phyloP scores from a whole-genome alignment of 805 yeast genomes.

The Hagleromyces aurorensis region DNA sequence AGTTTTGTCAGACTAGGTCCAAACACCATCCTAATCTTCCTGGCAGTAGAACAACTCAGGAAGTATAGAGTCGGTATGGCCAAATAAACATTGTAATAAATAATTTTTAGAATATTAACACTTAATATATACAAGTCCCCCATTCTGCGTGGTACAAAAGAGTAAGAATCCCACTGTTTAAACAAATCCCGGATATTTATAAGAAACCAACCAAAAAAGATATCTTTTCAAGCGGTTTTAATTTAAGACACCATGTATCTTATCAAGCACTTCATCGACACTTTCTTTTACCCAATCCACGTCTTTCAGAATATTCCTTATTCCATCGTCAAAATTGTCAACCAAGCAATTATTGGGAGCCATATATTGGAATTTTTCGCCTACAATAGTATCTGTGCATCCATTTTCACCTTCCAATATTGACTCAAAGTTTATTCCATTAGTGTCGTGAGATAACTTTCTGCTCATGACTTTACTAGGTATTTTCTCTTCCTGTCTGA shows the following conservation, averaged over 20 bases:
- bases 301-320: constrained; percentile 20
- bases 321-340: constrained; percentile 4
- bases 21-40: constrained; percentile 60
- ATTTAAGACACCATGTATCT: constrained; percentile 26
- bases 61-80: constrained; percentile 44
- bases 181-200: no score
- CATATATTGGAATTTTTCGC: not conserved
- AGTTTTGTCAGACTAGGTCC: constrained; percentile 83
- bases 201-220: not conserved
- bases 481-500: no score
- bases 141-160: not conserved
- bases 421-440: no score
- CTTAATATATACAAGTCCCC: not conserved
- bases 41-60: constrained; percentile 61
- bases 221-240: constrained; percentile 2
- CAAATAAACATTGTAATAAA: constrained; percentile 3
- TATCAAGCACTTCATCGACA: constrained; percentile 30
- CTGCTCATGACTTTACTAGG: no score
- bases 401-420: not conserved
- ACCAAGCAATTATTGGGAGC: not conserved
- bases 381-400: not conserved
- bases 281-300: constrained; percentile 31
- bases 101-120: no score
- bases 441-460: no score
- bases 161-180: not conserved